A percentile compares a stretch with the other conserved stretches of the same genome.
Evolutionary conservation across 208 protist species (phyloP).

Genomic region (Tritrichomonas foetus): DNA sequence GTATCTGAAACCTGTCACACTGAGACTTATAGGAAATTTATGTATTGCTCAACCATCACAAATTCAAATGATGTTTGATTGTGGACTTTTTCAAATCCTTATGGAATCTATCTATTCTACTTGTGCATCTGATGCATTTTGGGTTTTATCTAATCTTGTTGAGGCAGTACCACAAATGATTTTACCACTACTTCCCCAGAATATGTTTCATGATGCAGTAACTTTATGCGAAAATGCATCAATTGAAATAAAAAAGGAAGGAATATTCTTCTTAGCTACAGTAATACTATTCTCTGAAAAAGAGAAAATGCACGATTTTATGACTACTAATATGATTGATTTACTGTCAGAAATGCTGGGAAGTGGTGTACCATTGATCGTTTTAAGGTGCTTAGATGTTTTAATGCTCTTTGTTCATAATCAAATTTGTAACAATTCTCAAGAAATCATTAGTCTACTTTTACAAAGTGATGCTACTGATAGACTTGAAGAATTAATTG

Average conservation of each 20-base stretch:
- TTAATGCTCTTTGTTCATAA: neutral
- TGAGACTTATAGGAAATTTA: neutral
- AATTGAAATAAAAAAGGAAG: neutral
- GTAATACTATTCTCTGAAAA: neutral
- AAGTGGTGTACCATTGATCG: neutral
- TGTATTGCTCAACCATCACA: slow-evolving; percentile 6
- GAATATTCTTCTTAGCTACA: neutral
- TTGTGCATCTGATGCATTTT: neutral
- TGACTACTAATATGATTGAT: neutral
- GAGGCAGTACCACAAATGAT: neutral
- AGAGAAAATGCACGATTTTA: neutral
- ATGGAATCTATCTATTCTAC: neutral
- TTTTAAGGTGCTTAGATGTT: neutral
- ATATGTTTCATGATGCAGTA: neutral
- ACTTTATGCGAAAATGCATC: neutral
- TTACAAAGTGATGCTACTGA: neutral
- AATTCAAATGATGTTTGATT: neutral
- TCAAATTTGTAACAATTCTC: neutral
- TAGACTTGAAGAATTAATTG: neutral
- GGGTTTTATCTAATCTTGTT: slow-evolving; percentile 14
- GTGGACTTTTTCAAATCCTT: neutral
- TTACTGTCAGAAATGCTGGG: slow-evolving; percentile 28
- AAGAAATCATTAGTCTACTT: neutral
- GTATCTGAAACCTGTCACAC: neutral
- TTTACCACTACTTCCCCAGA: neutral